Conservation (phyloP, 2,329 filamentous ascomycete species). For the Aspergillus glaucus region DNA sequence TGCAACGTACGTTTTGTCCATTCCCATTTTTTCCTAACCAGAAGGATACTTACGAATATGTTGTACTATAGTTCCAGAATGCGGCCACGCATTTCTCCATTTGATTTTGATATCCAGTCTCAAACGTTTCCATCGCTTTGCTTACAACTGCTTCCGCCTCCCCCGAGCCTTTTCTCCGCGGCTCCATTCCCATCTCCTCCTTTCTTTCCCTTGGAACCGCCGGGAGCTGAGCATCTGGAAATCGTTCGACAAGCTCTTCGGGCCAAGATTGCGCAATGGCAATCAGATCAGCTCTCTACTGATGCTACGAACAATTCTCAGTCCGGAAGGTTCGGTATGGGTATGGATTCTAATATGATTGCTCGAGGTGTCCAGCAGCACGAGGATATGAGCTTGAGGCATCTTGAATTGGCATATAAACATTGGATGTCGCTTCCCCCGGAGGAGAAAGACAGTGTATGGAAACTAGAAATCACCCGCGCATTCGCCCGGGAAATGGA, state of each 20-base stretch:
- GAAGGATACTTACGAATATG: not conserved
- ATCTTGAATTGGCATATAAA: constrained; percentile 68
- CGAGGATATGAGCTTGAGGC: constrained; percentile 64
- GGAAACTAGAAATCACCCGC: constrained; percentile 43
- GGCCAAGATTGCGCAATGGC: constrained; percentile 63
- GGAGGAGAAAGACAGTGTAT: constrained; percentile 45
- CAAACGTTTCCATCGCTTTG: constrained; percentile 82
- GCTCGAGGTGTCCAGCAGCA: constrained; percentile 51
- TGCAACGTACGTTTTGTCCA: constrained; percentile 59
- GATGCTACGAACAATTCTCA: constrained; percentile 37
- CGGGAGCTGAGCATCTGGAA: constrained; percentile 65
- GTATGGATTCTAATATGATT: constrained; percentile 31
- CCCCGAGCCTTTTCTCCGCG: constrained; percentile 74
- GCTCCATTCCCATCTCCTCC: constrained; percentile 70
- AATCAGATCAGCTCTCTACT: constrained; percentile 37
- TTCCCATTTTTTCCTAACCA: not conserved
- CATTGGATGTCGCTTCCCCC: constrained; percentile 65
- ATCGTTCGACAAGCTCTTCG: constrained; percentile 63
- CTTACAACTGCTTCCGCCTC: constrained; percentile 71
- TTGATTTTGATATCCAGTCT: constrained; percentile 77
- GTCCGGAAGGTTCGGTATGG: constrained; percentile 30
- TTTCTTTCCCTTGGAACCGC: constrained; percentile 76
- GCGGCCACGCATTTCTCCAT: constrained; percentile 42
- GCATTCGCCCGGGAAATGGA: constrained; percentile 42
- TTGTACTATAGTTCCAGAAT: constrained; percentile 35